Evolutionary conservation across 768 basidiomycete genomes (phyloP).

Genomic region (Collybia sp.): DNA sequence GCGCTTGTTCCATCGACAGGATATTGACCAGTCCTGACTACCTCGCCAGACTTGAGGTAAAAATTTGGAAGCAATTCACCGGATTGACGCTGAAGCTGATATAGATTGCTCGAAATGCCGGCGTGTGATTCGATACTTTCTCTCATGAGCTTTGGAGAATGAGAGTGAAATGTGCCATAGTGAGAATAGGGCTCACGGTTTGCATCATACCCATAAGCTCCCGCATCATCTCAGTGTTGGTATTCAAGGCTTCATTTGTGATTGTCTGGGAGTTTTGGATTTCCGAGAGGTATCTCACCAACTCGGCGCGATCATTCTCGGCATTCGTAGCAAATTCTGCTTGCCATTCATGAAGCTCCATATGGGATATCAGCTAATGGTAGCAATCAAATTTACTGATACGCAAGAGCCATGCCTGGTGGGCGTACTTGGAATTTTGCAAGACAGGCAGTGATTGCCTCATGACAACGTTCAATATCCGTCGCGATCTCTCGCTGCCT

Average conservation of each 20-base stretch:
- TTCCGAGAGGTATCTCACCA: constrained; percentile 37
- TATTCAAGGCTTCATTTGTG: constrained; percentile 24
- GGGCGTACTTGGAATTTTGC: constrained; percentile 38
- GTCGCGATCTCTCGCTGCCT: constrained; percentile 18
- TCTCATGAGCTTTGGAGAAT: constrained; percentile 22
- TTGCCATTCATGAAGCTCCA: constrained; percentile 47
- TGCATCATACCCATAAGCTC: constrained; percentile 49
- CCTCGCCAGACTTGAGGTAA: constrained; percentile 49
- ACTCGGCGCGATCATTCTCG: constrained; percentile 37
- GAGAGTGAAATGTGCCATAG: background rate
- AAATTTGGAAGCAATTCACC: constrained; percentile 44
- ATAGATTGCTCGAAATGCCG: constrained; percentile 45
- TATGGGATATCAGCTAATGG: constrained; percentile 38
- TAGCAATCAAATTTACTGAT: background rate
- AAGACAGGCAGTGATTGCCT: constrained; percentile 40
- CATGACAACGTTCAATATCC: constrained; percentile 42
- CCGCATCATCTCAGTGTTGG: constrained; percentile 28
- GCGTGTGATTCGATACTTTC: constrained; percentile 25
- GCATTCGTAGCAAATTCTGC: constrained; percentile 30
- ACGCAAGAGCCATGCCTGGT: background rate
- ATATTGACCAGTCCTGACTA: constrained; percentile 39
- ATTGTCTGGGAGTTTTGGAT: constrained; percentile 36
- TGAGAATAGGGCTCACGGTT: constrained; percentile 23
- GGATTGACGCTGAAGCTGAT: constrained; percentile 41
- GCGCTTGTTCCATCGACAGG: constrained; percentile 47